phyloP scores from a whole-genome alignment of 2,329 filamentous ascomycete genomes.

The Fonsecaea monophora region DNA sequence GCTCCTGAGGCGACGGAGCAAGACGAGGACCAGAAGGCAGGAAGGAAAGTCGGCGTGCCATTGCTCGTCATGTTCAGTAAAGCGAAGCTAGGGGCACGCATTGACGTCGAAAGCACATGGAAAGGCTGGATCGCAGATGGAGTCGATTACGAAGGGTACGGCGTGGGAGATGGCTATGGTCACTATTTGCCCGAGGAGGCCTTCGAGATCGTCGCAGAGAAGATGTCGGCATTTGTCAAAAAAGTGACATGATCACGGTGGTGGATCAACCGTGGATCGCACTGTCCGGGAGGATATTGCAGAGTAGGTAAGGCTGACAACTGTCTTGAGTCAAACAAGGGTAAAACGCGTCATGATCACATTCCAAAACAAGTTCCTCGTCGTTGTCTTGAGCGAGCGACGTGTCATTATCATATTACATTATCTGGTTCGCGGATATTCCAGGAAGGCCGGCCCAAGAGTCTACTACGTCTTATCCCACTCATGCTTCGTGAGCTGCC shows the following conservation, averaged over 20 bases:
- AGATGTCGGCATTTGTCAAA: conserved; percentile 32
- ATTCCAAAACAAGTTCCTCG: neutral
- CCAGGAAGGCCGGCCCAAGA: neutral
- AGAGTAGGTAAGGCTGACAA: neutral
- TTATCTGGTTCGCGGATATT: neutral
- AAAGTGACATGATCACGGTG: conserved; percentile 24
- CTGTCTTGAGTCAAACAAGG: neutral
- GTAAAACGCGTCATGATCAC: neutral
- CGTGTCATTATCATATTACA: conserved; percentile 8
- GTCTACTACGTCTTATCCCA: neutral
- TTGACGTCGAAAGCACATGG: conserved; percentile 51
- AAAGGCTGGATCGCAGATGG: conserved; percentile 51
- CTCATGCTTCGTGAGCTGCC: neutral
- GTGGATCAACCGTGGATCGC: neutral
- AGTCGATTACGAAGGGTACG: conserved; percentile 31
- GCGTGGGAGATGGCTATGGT: conserved; percentile 43
- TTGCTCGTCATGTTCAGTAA: conserved; percentile 55
- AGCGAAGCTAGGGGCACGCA: conserved; percentile 49
- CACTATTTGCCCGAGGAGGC: conserved; percentile 59
- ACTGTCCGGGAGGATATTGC: neutral
- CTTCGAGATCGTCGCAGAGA: conserved; percentile 43
- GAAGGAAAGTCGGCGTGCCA: conserved; percentile 53
- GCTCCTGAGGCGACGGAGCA: conserved; percentile 53
- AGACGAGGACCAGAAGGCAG: conserved; percentile 53
- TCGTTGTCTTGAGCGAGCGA: neutral